Evolutionary conservation across 345 rosid genomes (phyloP).

Genomic region (Aegle marmelos): DNA sequence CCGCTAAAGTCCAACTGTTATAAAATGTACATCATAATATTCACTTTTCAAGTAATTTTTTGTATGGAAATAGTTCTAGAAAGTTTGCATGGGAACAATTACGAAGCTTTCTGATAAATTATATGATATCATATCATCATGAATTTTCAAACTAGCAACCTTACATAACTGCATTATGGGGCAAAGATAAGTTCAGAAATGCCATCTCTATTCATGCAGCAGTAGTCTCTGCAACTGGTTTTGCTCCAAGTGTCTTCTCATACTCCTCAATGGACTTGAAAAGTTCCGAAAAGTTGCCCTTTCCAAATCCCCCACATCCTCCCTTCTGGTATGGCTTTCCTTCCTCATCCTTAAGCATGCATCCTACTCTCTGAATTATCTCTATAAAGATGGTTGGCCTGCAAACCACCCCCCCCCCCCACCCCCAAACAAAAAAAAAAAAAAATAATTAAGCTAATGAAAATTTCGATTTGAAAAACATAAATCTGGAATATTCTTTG

Average conservation of each 20-base stretch:
- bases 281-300: conserved; percentile 92
- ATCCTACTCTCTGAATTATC: conserved; percentile 90
- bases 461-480: background rate
- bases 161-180: background rate
- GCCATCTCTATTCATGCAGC: conserved; percentile 17
- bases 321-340: conserved; percentile 83
- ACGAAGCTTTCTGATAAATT: background rate
- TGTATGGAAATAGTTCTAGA: background rate
- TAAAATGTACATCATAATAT: background rate
- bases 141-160: background rate
- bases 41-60: background rate
- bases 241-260: conserved; percentile 83
- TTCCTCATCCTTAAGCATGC: conserved; percentile 63
- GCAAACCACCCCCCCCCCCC: too few relatives aligned
- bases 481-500: background rate
- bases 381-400: conserved; percentile 96
- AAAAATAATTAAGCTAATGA: background rate
- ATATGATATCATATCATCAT: background rate
- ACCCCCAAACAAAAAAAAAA: background rate
- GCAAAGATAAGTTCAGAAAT: background rate
- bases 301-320: conserved; percentile 95
- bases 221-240: conserved; percentile 26
- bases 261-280: conserved; percentile 93
- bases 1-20: background rate
- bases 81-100: background rate